These are phyloP conservation scores for Globisporangium cystogenes DNA, from an alignment of 352 stramenopile species.

Conservation along the genomic window DNA sequence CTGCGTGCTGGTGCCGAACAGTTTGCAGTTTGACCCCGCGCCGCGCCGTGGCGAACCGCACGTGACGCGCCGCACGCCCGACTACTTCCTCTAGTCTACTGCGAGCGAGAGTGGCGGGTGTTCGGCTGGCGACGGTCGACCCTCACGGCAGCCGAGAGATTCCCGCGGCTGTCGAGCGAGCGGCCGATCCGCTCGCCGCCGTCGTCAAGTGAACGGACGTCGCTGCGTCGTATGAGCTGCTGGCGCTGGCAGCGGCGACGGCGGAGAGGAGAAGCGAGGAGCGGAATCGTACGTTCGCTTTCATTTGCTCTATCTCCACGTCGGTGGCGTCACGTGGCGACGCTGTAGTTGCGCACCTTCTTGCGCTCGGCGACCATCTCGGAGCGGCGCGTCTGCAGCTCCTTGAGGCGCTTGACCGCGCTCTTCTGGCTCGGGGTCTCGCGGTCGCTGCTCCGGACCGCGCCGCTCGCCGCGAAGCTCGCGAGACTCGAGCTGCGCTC, in stretches of 20 bases:
- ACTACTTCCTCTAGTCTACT: slow-evolving; percentile 91
- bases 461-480: slow-evolving; percentile 14
- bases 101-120: background rate
- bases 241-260: background rate
- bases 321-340: slow-evolving; percentile 20
- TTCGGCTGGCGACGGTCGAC: background rate
- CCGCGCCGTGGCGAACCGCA: slow-evolving; percentile 91
- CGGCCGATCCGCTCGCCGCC: too few relatives aligned
- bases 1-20: slow-evolving; percentile 20
- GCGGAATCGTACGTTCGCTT: background rate
- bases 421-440: slow-evolving; percentile 58
- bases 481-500: slow-evolving; percentile 31
- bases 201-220: too few relatives aligned
- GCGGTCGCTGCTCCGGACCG: slow-evolving; percentile 33
- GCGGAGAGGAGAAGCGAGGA: background rate
- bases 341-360: slow-evolving; percentile 78
- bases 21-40: slow-evolving; percentile 94
- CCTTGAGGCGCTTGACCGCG: slow-evolving; percentile 61
- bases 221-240: background rate
- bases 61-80: slow-evolving; percentile 90
- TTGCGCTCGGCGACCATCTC: slow-evolving; percentile 76
- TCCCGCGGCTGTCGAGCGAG: background rate
- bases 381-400: slow-evolving; percentile 62
- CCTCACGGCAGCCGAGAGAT: background rate
- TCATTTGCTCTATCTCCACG: background rate